These are phyloP conservation scores for Penicillium sp. DNA, from an alignment of 2,329 filamentous ascomycete species.

Conservation along the genomic window DNA sequence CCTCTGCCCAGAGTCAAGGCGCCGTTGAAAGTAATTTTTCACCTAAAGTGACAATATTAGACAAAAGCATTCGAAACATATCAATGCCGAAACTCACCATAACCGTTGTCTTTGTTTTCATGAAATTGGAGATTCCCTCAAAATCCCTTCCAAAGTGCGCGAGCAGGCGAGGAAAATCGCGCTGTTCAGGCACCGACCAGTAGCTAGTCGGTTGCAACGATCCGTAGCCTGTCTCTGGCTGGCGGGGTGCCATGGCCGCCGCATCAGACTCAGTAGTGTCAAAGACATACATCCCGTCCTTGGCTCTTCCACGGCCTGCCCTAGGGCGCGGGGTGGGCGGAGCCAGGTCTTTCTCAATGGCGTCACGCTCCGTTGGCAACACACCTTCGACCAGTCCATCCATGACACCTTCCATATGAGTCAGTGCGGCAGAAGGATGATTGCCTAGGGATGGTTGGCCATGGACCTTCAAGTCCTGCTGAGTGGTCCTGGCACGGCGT, in stretches of 20 bases:
- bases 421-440: slow-evolving; percentile 20
- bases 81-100: slow-evolving; percentile 40
- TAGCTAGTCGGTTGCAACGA: slow-evolving; percentile 46
- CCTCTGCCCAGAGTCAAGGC: slow-evolving; percentile 40
- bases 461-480: slow-evolving; percentile 25
- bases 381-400: slow-evolving; percentile 17
- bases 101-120: slow-evolving; percentile 49
- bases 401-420: slow-evolving; percentile 23
- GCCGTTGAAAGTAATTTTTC: slow-evolving; percentile 47
- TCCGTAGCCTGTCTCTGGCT: slow-evolving; percentile 32
- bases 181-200: slow-evolving; percentile 48
- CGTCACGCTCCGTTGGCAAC: slow-evolving; percentile 22
- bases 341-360: slow-evolving; percentile 21
- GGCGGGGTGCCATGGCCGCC: slow-evolving; percentile 17
- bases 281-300: slow-evolving; percentile 34
- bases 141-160: slow-evolving; percentile 47
- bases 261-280: slow-evolving; percentile 32
- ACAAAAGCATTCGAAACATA: no score
- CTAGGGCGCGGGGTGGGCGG: slow-evolving; percentile 24
- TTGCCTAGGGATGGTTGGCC: slow-evolving; percentile 10
- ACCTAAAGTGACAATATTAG: slow-evolving; percentile 33
- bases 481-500: slow-evolving; percentile 31
- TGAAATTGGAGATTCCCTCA: slow-evolving; percentile 45
- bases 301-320: slow-evolving; percentile 27
- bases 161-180: slow-evolving; percentile 44